Conservation (phyloP, 495 filamentous ascomycete genomes). For the Durotheca rogersii region DNA sequence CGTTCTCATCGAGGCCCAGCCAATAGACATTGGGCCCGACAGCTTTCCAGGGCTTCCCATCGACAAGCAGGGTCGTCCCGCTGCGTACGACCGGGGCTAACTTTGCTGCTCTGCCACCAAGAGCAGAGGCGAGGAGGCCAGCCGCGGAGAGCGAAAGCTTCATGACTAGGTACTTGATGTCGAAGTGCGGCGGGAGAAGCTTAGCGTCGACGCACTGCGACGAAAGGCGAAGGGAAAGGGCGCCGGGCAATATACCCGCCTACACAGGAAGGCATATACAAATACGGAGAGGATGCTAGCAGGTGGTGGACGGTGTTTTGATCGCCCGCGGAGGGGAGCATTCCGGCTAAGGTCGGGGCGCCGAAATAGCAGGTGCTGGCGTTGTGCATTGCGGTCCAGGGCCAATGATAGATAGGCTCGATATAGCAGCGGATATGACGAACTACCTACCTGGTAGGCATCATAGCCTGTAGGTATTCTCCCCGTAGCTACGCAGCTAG, state of each 20-base stretch:
- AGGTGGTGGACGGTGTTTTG: constrained; percentile 22
- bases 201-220: no score
- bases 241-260: no score
- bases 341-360: constrained; percentile 16
- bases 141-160: constrained; percentile 9
- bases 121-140: constrained; percentile 8
- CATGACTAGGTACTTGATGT: no score
- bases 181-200: no score
- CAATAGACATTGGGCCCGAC: constrained; percentile 59
- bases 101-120: constrained; percentile 11
- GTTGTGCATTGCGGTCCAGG: constrained; percentile 10
- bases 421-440: no score
- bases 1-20: constrained; percentile 60
- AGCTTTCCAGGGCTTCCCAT: constrained; percentile 50
- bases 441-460: no score
- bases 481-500: no score
- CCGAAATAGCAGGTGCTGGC: constrained; percentile 6
- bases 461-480: no score
- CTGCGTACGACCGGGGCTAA: constrained; percentile 40
- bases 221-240: no score
- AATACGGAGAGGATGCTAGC: neutral
- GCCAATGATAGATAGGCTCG: no score
- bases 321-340: constrained; percentile 25
- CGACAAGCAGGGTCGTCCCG: constrained; percentile 43
- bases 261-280: neutral